Base-by-base conservation (phyloP, 202 grass and related monocot species). In the Dendrocalamus latiflorus region DNA sequence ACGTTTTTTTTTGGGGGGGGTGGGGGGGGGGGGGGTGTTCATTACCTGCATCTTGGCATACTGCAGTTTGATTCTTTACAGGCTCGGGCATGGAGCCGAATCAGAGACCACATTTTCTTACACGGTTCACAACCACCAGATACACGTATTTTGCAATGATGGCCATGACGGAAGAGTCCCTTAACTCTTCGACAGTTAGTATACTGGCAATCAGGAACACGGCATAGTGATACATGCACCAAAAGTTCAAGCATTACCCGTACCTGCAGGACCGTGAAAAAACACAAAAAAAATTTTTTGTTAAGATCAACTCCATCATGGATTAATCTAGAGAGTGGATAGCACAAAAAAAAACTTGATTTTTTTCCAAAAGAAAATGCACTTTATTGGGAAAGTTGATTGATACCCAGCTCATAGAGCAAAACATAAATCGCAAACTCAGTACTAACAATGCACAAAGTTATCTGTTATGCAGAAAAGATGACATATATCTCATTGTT, bases 1-100 rank as follows among this genome's bases (percentile, higher is more conserved):
- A 0, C 47, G 53, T 16, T 65, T 13, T 0, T 14, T 2, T 3
- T 3, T 3, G 43, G 3, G 15, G 22, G 37, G n/a, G n/a, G 2
- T 30, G 28, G 28, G 28, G 28, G 28, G 28, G 28, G 28, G 28
- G 28, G 28, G 28, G 28, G 28, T 1, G 28, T 1, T 47, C 30
- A 8, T 37, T 73, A 97, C 92, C 89, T 91, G 92, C 95, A 98
- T 48, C 95, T 93, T 8, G 95, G 95, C 6, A 98, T 22, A 24
- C 15, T 75, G 59, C 92, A 98, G 3, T 93, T 69, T 50, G 90
- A 61, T 56, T 94, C 82, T 85, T 91, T 94, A 72, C 95, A 98
- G 78, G 56, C 76, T 49, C 77, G 91, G n/a, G 86, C 76, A 77
- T 98, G 95, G 14, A 93, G n/a, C 4, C 56, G 90, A 53, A 98